Evolutionary conservation across 768 basidiomycete species (phyloP), one percentile per base, ranked within the genome.

Genomic region (Rhodotorula toruloides): DNA sequence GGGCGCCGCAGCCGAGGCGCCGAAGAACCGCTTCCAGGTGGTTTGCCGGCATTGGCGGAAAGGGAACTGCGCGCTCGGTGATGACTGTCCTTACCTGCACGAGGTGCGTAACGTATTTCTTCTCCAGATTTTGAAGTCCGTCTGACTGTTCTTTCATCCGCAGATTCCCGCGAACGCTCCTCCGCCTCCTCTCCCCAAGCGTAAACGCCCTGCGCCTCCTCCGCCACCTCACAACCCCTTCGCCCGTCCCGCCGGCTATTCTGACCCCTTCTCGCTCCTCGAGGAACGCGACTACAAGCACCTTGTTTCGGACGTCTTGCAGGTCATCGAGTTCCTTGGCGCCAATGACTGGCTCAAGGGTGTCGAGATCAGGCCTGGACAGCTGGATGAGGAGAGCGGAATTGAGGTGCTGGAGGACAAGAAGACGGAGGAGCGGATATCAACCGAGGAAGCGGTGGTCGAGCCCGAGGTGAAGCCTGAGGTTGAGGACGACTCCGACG

Each of bases 311-410:
- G 65, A 71, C 48, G 40, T 67, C 27, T 47, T 71, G 27, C 62
- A 67, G 44, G 66, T 58, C 17, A 57, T 71, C 55, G 70, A 71
- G 49, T 71, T 61, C 37, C 39, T 67, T 22, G 49, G 42, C 13
- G 54, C 58, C 44, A 71, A 71, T 31, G 65, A 61, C 14, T 71
- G 65, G 65, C 52, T 71, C 7, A n/a, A 36, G 29, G 65, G 65
- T 2, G 70, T 71, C 13, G 70, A 71, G 62, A 27, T 60, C 9
- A 21, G 70, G 29, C 21, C 27, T 1, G 70, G 70, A 2, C 58
- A 71, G 55, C 17, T 64, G 25, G 70, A 71, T 7, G 70, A 71
- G 47, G 70, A 71, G 55, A 67, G 65, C 21, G 65, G 70, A 43
- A 71, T 71, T 37, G 65, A 67, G 59, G 70, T 63, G 37, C 40